Evolutionary conservation across 2,329 filamentous ascomycete species (phyloP), one percentile per base, ranked within the genome.

Genomic region (Aplosporella prunicola): DNA sequence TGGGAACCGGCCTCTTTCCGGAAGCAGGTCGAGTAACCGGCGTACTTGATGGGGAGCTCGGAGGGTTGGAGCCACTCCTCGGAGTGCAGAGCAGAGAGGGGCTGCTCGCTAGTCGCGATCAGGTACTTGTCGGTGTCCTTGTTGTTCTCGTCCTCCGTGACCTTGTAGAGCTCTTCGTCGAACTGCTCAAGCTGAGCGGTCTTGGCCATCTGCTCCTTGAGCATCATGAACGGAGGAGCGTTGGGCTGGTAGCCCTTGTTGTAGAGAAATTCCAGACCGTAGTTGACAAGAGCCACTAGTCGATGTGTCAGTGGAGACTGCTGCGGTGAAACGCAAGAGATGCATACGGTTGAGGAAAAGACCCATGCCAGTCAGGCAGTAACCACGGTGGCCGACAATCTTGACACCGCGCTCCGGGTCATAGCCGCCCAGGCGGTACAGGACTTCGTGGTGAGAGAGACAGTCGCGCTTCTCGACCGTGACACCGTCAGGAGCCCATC

Each of bases 101-200:
- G 91, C 62, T 98, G 91, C 61, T 98, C 91, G 18, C 83, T 91
- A 42, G 87, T 94, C 10, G 85, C 85, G 53, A 82, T 82, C 14
- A 78, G 62, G 54, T 78, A 79, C 67, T 95, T 95, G 66, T 96
- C 91, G 34, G 82, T 85, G 51, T 85, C 76, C 24, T 62, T 62
- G 46, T 85, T 78, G 51, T 93, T 86, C 42, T 85, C 83, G 57
- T 82, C 82, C 48, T 89, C 78, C 16, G 72, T 72, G 39, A 98
- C 89, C 67, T 96, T 96, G 73, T 98, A 98, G 35, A 98, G 69
- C 62, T 96, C 89, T 60, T 96, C 91, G 55, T 98, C 91, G 54
- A 98, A 98, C 54, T 95, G 84, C 49, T 91, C 87, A 17, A 98
- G 77, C 64, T 98, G 91, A 2, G 91, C 91, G 0, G 91, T 98